Evolutionary conservation across 139 green algal genomes (phyloP).

Genomic region (Pseudopediastrum boryanum): DNA sequence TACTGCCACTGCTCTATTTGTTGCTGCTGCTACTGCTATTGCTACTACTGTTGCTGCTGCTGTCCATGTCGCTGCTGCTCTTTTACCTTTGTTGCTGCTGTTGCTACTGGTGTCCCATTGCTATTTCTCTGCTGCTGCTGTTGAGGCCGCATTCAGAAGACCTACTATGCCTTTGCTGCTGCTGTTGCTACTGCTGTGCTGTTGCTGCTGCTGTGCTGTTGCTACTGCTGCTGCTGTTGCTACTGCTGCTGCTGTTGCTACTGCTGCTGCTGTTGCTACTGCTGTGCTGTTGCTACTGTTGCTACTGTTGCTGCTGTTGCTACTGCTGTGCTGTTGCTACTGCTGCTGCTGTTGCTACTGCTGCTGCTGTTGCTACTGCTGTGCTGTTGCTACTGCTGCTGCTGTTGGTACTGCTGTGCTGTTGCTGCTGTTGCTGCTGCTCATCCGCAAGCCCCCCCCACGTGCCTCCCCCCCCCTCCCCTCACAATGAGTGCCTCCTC

Average conservation of each 20-base stretch:
- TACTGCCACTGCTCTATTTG: too few relatives aligned
- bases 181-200: neutral
- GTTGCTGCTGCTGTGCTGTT: too few relatives aligned
- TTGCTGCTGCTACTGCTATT: too few relatives aligned
- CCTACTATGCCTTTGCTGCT: neutral
- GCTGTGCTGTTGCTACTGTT: neutral
- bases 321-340: neutral
- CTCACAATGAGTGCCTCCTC: constrained; percentile 91
- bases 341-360: neutral
- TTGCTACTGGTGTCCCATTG: neutral
- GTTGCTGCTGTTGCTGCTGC: neutral
- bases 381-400: too few relatives aligned
- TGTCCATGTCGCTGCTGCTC: neutral
- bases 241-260: too few relatives aligned
- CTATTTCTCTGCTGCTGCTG: neutral
- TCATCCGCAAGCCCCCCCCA: too few relatives aligned
- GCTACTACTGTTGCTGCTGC: too few relatives aligned
- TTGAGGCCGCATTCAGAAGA: neutral
- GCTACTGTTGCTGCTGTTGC: neutral
- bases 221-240: too few relatives aligned
- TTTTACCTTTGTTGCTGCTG: neutral
- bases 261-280: too few relatives aligned
- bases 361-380: too few relatives aligned
- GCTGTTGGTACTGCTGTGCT: neutral
- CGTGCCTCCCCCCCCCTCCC: neutral